phyloP scores from a whole-genome alignment of 2,329 filamentous ascomycete genomes.

The Fonsecaea pugnacius region DNA sequence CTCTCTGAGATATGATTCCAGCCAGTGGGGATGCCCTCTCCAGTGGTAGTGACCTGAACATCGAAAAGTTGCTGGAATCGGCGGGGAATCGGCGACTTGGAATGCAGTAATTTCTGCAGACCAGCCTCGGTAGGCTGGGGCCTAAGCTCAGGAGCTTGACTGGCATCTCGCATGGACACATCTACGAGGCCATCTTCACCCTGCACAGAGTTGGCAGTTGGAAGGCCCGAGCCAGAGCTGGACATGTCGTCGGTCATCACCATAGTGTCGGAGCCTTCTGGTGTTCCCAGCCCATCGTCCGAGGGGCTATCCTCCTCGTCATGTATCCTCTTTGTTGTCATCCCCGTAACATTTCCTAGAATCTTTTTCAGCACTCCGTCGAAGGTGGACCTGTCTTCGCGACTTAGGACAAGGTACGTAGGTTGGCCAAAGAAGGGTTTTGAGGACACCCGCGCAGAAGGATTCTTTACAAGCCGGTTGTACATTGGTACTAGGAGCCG shows the following conservation, averaged over 20 bases:
- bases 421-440: constrained; percentile 49
- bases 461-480: constrained; percentile 45
- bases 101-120: constrained; percentile 52
- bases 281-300: constrained; percentile 50
- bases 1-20: constrained; percentile 60
- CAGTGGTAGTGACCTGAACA: constrained; percentile 66
- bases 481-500: constrained; percentile 55
- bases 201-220: constrained; percentile 78
- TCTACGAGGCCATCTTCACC: constrained; percentile 91
- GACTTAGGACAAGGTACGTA: constrained; percentile 72
- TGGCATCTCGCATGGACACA: constrained; percentile 76
- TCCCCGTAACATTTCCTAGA: constrained; percentile 72
- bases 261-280: constrained; percentile 70
- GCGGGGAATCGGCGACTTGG: constrained; percentile 63
- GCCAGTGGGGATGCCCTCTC: constrained; percentile 69
- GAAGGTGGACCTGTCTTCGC: constrained; percentile 70
- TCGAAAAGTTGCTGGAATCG: constrained; percentile 75
- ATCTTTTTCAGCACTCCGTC: constrained; percentile 80
- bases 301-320: constrained; percentile 55
- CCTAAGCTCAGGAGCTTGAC: constrained; percentile 42
- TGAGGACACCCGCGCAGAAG: constrained; percentile 37
- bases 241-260: constrained; percentile 66
- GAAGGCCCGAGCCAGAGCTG: constrained; percentile 66
- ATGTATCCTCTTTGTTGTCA: constrained; percentile 71
- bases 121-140: constrained; percentile 23